Conservation (phyloP, 495 filamentous ascomycete genomes). For the Pyronema domesticum region DNA sequence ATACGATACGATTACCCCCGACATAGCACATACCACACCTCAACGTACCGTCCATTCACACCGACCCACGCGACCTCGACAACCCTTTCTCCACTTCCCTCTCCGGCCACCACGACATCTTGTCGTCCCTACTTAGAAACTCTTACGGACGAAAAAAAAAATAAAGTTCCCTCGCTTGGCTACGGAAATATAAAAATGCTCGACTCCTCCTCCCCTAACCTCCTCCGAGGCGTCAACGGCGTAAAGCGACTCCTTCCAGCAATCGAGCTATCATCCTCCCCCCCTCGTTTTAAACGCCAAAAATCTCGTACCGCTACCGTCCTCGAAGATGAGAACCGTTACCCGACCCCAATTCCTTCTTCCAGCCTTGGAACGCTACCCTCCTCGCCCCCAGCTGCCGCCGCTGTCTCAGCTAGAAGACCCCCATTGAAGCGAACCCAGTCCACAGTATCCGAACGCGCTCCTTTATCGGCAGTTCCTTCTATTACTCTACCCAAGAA, state of each 20-base stretch:
- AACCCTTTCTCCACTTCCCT: too few species aligned
- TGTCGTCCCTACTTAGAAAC: too few species aligned
- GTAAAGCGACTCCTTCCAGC: constrained; percentile 76
- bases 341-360: constrained; percentile 83
- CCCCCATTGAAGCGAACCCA: constrained; percentile 39
- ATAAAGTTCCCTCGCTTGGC: background rate
- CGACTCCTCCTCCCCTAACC: constrained; percentile 14
- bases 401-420: constrained; percentile 32
- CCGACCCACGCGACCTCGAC: too few species aligned
- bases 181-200: constrained; percentile 1
- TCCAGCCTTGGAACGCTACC: constrained; percentile 73
- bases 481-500: constrained; percentile 62
- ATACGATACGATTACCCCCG: too few species aligned
- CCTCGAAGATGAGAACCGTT: constrained; percentile 35
- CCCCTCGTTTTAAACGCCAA: constrained; percentile 60
- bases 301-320: constrained; percentile 43
- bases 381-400: constrained; percentile 59
- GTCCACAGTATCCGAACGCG: constrained; percentile 64
- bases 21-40: too few species aligned
- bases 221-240: constrained; percentile 32
- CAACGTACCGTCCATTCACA: too few species aligned
- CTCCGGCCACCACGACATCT: too few species aligned
- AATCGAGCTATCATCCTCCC: constrained; percentile 83
- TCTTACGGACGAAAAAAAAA: too few species aligned
- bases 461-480: constrained; percentile 64